Conservation (phyloP, 352 stramenopile genomes). For the Aphanomyces stellatus region DNA sequence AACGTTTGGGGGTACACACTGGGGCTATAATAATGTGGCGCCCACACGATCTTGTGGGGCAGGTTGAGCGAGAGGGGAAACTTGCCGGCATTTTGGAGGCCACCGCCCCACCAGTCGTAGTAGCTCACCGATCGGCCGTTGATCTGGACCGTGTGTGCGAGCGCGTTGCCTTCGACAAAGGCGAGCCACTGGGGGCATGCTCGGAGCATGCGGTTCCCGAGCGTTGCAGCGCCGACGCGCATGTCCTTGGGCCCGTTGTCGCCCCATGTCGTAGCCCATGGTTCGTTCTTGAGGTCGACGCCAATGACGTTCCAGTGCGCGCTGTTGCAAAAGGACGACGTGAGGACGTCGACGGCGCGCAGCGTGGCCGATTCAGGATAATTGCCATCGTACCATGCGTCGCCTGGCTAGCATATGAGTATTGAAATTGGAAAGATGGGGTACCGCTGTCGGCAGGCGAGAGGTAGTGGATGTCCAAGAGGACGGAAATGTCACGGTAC, state of each 20-base stretch:
- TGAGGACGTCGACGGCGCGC: conserved; percentile 37
- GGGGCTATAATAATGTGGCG: conserved; percentile 67
- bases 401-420: conserved; percentile 20
- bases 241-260: conserved; percentile 31
- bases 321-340: conserved; percentile 37
- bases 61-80: conserved; percentile 34
- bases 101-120: conserved; percentile 61
- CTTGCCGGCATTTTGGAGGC: conserved; percentile 30
- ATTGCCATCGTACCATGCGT: conserved; percentile 42
- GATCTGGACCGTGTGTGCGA: conserved; percentile 29
- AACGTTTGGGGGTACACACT: conserved; percentile 50
- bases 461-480: conserved; percentile 60
- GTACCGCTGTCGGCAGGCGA: conserved; percentile 28
- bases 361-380: conserved; percentile 41
- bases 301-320: conserved; percentile 62
- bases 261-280: conserved; percentile 47
- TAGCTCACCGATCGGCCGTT: conserved; percentile 30
- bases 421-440: no score
- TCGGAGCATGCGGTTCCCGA: conserved; percentile 53
- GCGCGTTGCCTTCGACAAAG: conserved; percentile 53
- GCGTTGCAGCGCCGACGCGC: conserved; percentile 38
- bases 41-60: conserved; percentile 49
- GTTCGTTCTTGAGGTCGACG: conserved; percentile 61
- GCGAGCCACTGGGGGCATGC: conserved; percentile 50
- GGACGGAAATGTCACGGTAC: conserved; percentile 49